phyloP scores from a whole-genome alignment of 306 rosid genomes.

The Cicer cuneatum region DNA sequence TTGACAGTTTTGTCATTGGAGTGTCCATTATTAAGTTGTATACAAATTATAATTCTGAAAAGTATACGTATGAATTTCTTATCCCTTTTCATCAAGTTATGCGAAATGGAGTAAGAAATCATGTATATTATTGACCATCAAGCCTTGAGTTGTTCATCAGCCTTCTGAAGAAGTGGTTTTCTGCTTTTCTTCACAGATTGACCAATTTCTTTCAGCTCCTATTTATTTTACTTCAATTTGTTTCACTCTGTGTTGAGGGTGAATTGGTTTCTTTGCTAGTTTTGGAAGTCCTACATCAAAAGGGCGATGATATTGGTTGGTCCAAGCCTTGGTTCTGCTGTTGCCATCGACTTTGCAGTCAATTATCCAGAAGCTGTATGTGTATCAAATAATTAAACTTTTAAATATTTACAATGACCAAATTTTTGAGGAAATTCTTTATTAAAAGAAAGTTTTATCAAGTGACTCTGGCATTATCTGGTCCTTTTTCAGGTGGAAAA shows the following conservation, averaged over 20 bases:
- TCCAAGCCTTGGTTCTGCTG: conserved; percentile 98
- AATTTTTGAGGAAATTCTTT: background rate
- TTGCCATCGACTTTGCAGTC: conserved; percentile 90
- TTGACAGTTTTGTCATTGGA: background rate
- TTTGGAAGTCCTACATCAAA: conserved; percentile 78
- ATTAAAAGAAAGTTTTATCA: background rate
- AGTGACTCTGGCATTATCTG: conserved; percentile 37
- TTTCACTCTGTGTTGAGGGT: conserved; percentile 37
- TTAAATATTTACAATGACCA: conserved; percentile 18
- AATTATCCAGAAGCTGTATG: conserved; percentile 90
- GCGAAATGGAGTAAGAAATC: conserved; percentile 18
- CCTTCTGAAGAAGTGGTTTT: conserved; percentile 25
- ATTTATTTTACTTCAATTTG: conserved; percentile 36
- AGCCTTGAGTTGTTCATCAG: conserved; percentile 18
- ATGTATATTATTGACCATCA: background rate
- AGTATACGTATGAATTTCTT: background rate
- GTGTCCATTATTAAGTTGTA: background rate
- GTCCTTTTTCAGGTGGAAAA: conserved; percentile 79
- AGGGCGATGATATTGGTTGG: conserved; percentile 88
- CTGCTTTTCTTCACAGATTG: background rate
- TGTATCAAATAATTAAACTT: conserved; percentile 46
- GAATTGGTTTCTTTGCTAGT: conserved; percentile 55
- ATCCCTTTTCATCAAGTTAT: conserved; percentile 13
- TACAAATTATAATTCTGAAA: background rate
- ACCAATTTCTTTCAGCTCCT: conserved; percentile 2